phyloP scores from a whole-genome alignment of 257 asterid genomes.

The Gentiana dahurica region DNA sequence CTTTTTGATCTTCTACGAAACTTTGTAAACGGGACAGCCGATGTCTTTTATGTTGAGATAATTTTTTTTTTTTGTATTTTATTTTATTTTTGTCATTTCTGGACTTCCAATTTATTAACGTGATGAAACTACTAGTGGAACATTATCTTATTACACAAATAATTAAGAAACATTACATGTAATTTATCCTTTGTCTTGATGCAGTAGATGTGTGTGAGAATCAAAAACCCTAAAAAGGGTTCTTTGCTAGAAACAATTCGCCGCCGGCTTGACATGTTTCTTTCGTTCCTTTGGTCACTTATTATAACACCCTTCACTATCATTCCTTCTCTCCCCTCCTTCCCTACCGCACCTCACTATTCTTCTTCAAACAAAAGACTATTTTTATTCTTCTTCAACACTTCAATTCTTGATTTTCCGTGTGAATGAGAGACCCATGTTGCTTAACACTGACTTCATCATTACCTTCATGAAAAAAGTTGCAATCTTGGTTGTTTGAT shows the following conservation, averaged over 20 bases:
- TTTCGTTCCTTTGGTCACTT: constrained; percentile 14
- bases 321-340: constrained; percentile 15
- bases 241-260: constrained; percentile 55
- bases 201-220: constrained; percentile 31
- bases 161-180: constrained; percentile 8
- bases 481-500: constrained; percentile 15
- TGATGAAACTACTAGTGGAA: too few relatives aligned
- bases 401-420: constrained; percentile 6
- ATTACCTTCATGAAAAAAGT: constrained; percentile 12
- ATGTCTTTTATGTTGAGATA: too few relatives aligned
- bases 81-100: too few relatives aligned
- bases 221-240: constrained; percentile 71
- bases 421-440: constrained; percentile 18
- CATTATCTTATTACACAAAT: too few relatives aligned
- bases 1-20: too few relatives aligned
- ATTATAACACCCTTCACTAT: constrained; percentile 8
- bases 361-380: background rate
- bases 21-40: too few relatives aligned
- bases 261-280: constrained; percentile 57
- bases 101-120: too few relatives aligned
- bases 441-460: constrained; percentile 8
- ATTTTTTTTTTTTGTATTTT: too few relatives aligned
- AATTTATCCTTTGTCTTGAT: constrained; percentile 23
- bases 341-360: constrained; percentile 8
- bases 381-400: background rate